Conservation (phyloP, 352 stramenopile species). For the Vaucheria bursata region DNA sequence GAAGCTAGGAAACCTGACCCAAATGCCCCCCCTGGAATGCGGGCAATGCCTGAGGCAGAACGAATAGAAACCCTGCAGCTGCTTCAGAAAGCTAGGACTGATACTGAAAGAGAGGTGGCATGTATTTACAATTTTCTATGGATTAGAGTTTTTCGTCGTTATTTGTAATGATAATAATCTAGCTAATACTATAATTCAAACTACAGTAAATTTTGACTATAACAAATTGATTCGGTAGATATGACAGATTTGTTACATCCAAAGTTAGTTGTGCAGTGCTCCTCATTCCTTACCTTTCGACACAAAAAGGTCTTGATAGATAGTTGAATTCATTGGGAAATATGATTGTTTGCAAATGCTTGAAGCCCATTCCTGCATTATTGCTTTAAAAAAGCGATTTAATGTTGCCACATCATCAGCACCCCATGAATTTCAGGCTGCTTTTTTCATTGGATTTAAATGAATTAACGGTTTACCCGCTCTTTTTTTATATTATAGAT, state of each 20-base stretch:
- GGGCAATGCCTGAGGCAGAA: constrained; percentile 66
- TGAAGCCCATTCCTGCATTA: too few relatives aligned
- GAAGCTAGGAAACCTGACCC: constrained; percentile 63
- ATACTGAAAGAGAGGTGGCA: constrained; percentile 49
- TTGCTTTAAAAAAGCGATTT: too few relatives aligned
- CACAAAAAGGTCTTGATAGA: too few relatives aligned
- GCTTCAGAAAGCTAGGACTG: constrained; percentile 57
- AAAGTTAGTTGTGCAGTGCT: neutral
- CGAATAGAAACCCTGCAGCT: constrained; percentile 60
- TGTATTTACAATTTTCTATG: neutral
- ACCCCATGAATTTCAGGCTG: too few relatives aligned
- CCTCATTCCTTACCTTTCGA: neutral
- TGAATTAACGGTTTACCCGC: neutral
- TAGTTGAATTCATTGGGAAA: too few relatives aligned
- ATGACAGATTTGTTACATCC: too few relatives aligned
- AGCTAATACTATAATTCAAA: neutral
- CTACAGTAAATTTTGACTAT: too few relatives aligned
- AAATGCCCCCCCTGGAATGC: constrained; percentile 71
- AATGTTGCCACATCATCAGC: too few relatives aligned
- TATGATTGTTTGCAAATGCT: too few relatives aligned
- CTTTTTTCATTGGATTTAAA: too few relatives aligned
- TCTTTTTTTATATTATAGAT: neutral
- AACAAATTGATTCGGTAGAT: too few relatives aligned
- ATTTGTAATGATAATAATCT: neutral
- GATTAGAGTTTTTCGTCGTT: neutral